Base-by-base conservation (phyloP, 192 early-diverging fungal species). In the Coemansia sp. region DNA sequence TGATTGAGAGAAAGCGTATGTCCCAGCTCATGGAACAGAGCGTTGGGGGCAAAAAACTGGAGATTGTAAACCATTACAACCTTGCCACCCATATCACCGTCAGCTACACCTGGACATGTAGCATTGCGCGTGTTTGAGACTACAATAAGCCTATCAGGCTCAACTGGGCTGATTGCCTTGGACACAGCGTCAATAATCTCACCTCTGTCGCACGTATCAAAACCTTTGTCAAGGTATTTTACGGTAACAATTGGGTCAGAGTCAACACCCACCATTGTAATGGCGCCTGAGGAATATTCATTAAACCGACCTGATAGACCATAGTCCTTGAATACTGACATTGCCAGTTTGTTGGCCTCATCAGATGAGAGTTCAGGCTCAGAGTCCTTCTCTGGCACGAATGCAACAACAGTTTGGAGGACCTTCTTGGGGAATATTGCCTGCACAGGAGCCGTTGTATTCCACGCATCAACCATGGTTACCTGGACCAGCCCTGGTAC, bases 21-120 rank as follows among this genome's bases (percentile, higher is more conserved):
- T 2, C 48, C 48, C 2, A 50, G 48, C 48, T 50, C 48, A 27
- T 50, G 48, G 48, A 50, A 50, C 48, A 50, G 11, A 50, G 25
- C 48, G 14, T 50, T 19, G 5, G 48, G 48, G 27, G n/a, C n/a
- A n/a, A n/a, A n/a, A n/a, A n/a, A n/a, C n/a, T 50, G 22, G 16
- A 50, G 22, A 7, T 19, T 23, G n/a, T 50, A 14, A 28, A 50
- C 48, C 48, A 50, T 11, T n/a, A 7, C 48, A 50, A 25, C 1
- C 22, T 30, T 16, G 14, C 48, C 0, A 23, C 14, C 10, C 48
- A 8, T 19, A 14, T 50, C 25, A 16, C 25, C 48, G 0, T 19
- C 16, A 5, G 6, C 6, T 50, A n/a, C n/a, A n/a, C 48, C 48
- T 1, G 48, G 25, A 11, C 48, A 50, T 2, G 27, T 50, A 6